Percentiles rank a stretch among this genome's conserved stretches.
Conservation (phyloP, 306 rosid species). For the Vigna radiata region DNA sequence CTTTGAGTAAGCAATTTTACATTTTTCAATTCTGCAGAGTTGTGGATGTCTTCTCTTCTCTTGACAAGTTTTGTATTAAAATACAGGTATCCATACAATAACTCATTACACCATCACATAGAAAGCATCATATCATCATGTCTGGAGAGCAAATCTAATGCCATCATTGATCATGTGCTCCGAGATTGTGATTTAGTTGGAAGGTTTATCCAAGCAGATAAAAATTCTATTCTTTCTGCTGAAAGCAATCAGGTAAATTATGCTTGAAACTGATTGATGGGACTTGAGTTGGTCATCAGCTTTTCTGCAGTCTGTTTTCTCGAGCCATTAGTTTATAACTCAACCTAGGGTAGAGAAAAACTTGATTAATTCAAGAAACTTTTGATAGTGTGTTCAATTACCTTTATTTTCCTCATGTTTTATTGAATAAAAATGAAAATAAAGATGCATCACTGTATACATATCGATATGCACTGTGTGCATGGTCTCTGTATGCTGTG, state of each 20-base stretch:
- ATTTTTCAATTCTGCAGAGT: slow-evolving; percentile 13
- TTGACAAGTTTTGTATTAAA: slow-evolving; percentile 6
- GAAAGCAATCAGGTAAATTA: slow-evolving; percentile 66
- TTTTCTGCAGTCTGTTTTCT: slow-evolving; percentile 1
- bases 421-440: slow-evolving; percentile 9
- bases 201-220: slow-evolving; percentile 76
- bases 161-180: slow-evolving; percentile 78
- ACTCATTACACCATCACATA: slow-evolving; percentile 83
- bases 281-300: not conserved
- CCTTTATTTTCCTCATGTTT: slow-evolving; percentile 34
- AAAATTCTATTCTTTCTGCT: slow-evolving; percentile 66
- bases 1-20: slow-evolving; percentile 78
- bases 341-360: slow-evolving; percentile 1
- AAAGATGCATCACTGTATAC: slow-evolving; percentile 11
- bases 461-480: not conserved
- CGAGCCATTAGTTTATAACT: slow-evolving; percentile 6
- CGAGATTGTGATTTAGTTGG: slow-evolving; percentile 86
- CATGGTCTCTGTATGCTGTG: not conserved
- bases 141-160: slow-evolving; percentile 85
- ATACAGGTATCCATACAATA: slow-evolving; percentile 91
- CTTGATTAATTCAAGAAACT: not conserved
- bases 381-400: not conserved
- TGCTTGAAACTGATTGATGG: slow-evolving; percentile 38
- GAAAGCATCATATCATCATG: slow-evolving; percentile 82
- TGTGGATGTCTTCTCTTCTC: slow-evolving; percentile 27